Conservation (phyloP, 257 asterid genomes). For the Pogostemon cablin region DNA sequence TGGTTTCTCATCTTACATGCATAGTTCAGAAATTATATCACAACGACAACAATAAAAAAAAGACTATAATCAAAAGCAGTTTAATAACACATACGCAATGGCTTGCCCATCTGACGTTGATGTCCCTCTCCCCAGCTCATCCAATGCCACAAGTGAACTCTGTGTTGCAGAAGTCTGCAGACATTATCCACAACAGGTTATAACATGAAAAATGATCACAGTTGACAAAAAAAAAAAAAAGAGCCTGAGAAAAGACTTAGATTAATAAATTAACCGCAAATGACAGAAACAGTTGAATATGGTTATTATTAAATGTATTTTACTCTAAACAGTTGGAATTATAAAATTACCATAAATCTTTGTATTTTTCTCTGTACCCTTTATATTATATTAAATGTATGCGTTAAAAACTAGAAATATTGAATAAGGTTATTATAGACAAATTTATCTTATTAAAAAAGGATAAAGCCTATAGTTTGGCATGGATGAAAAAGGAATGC, state of each 20-base stretch:
- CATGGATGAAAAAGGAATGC: too few species aligned
- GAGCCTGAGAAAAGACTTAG: neutral
- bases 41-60: neutral
- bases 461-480: too few species aligned
- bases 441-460: too few species aligned
- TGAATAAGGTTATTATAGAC: too few species aligned
- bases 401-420: too few species aligned
- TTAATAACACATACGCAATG: constrained; percentile 77
- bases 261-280: constrained; percentile 29
- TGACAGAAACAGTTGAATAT: neutral
- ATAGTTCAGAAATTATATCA: constrained; percentile 8
- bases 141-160: constrained; percentile 87
- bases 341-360: too few species aligned
- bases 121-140: constrained; percentile 98
- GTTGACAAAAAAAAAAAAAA: neutral
- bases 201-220: constrained; percentile 19
- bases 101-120: constrained; percentile 99
- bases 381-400: too few species aligned
- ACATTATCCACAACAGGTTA: constrained; percentile 30
- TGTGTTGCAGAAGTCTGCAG: constrained; percentile 78
- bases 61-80: neutral
- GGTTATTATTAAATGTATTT: too few species aligned
- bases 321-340: too few species aligned
- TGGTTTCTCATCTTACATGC: neutral
- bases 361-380: too few species aligned